Conservation (phyloP, 2,329 filamentous ascomycete genomes). For the Pezicula radicicola region DNA sequence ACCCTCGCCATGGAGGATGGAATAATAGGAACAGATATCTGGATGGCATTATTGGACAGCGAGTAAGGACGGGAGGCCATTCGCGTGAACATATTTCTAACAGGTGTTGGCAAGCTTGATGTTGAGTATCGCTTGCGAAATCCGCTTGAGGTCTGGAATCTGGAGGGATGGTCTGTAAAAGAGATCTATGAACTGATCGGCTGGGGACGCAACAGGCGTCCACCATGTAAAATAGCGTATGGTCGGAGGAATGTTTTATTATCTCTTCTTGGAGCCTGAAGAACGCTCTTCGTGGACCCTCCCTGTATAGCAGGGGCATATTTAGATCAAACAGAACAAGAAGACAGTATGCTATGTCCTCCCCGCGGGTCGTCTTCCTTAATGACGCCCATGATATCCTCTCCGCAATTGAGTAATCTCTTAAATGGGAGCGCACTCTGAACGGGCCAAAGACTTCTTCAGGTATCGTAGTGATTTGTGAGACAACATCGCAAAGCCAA, state of each 20-base stretch:
- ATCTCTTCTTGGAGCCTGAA: background rate
- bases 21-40: no score
- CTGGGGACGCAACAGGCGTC: background rate
- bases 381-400: conserved; percentile 3
- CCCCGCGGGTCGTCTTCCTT: conserved; percentile 1
- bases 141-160: background rate
- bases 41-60: no score
- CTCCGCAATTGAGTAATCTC: background rate
- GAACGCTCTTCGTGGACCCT: background rate
- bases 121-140: background rate
- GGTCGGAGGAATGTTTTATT: background rate
- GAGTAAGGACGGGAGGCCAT: no score
- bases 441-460: background rate
- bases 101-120: no score
- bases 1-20: no score
- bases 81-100: no score
- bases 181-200: background rate
- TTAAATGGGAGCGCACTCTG: background rate
- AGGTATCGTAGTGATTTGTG: background rate
- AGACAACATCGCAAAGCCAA: background rate
- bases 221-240: background rate
- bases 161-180: background rate
- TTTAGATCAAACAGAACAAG: conserved; percentile 4
- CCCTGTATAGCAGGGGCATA: background rate
- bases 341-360: conserved; percentile 6